Conservation (phyloP, 2,329 filamentous ascomycete species). For the Aspergillus persii region DNA sequence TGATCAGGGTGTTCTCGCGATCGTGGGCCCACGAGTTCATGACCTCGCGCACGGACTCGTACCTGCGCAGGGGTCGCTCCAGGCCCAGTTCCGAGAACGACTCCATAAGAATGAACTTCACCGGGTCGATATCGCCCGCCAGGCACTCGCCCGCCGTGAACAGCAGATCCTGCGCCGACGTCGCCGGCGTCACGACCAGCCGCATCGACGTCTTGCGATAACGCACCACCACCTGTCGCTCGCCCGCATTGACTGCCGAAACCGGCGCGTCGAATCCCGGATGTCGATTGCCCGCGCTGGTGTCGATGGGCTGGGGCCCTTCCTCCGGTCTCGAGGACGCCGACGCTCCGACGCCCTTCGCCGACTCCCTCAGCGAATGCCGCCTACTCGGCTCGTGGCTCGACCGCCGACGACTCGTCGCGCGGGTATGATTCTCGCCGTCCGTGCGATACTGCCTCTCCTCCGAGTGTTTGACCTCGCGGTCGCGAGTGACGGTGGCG, state of each 20-base stretch:
- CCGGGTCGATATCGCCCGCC: slow-evolving; percentile 61
- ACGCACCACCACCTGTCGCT: slow-evolving; percentile 70
- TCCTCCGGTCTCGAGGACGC: slow-evolving; percentile 10
- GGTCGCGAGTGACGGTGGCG: slow-evolving; percentile 11
- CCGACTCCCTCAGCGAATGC: slow-evolving; percentile 31
- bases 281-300: slow-evolving; percentile 28
- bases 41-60: slow-evolving; percentile 81
- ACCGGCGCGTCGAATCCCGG: slow-evolving; percentile 70
- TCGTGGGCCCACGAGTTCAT: slow-evolving; percentile 92
- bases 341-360: slow-evolving; percentile 16
- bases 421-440: background rate
- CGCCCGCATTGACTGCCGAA: slow-evolving; percentile 76
- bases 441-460: background rate
- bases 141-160: slow-evolving; percentile 63
- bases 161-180: slow-evolving; percentile 72
- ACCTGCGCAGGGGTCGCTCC: slow-evolving; percentile 77
- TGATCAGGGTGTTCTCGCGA: slow-evolving; percentile 68
- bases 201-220: slow-evolving; percentile 68
- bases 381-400: slow-evolving; percentile 20
- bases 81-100: slow-evolving; percentile 72
- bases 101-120: slow-evolving; percentile 72
- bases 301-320: slow-evolving; percentile 5
- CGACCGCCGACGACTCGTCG: slow-evolving; percentile 6
- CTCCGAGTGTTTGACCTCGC: slow-evolving; percentile 9
- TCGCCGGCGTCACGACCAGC: slow-evolving; percentile 71